Evolutionary conservation across 2,329 filamentous ascomycete species (phyloP).

Genomic region (Alternaria solani): DNA sequence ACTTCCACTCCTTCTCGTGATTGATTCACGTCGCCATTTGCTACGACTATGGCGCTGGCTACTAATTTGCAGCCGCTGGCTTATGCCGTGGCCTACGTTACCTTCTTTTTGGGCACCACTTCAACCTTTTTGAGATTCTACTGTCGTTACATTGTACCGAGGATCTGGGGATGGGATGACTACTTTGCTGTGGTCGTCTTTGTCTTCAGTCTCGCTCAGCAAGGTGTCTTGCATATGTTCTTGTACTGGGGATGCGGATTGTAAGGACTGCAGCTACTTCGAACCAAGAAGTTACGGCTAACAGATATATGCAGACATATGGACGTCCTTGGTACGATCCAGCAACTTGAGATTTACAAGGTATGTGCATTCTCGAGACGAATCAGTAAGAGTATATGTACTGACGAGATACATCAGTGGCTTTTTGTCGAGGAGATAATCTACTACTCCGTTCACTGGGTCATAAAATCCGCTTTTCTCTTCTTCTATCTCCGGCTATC

Average conservation of each 20-base stretch:
- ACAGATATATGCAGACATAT: neutral
- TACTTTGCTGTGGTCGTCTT: slow-evolving; percentile 23
- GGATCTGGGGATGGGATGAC: slow-evolving; percentile 31
- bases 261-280: slow-evolving; percentile 15
- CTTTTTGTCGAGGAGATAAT: slow-evolving; percentile 46
- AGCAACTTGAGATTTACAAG: slow-evolving; percentile 11
- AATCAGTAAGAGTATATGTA: neutral
- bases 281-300: neutral
- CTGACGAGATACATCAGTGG: slow-evolving; percentile 8
- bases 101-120: slow-evolving; percentile 24
- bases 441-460: slow-evolving; percentile 43
- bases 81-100: slow-evolving; percentile 27
- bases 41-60: slow-evolving; percentile 18
- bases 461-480: slow-evolving; percentile 46
- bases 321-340: neutral
- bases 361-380: neutral
- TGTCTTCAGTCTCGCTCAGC: slow-evolving; percentile 24
- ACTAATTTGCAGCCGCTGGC: slow-evolving; percentile 26
- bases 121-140: slow-evolving; percentile 30
- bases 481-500: slow-evolving; percentile 48
- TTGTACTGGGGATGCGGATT: slow-evolving; percentile 31
- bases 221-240: slow-evolving; percentile 33
- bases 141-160: slow-evolving; percentile 22
- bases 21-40: slow-evolving; percentile 7
- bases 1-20: slow-evolving; percentile 7